Evolutionary conservation across 2,329 filamentous ascomycete species (phyloP).

Genomic region (Dactylellina drechsleri): DNA sequence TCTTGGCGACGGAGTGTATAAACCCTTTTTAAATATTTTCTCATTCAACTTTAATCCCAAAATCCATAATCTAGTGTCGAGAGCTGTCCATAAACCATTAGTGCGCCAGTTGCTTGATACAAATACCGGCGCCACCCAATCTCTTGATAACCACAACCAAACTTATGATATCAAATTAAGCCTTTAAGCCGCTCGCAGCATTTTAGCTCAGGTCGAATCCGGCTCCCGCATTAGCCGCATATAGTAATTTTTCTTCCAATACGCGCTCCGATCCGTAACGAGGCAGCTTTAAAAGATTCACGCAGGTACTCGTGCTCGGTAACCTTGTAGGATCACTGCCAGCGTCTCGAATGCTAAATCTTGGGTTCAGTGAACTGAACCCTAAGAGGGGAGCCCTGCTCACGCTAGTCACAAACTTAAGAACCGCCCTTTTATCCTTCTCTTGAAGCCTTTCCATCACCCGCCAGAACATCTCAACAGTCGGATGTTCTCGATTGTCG

Average conservation of each 20-base stretch:
- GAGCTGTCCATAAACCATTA: background rate
- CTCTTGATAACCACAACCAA: no score
- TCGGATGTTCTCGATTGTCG: conserved; percentile 85
- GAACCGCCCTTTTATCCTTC: conserved; percentile 79
- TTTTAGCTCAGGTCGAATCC: conserved; percentile 83
- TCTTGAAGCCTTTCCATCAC: conserved; percentile 82
- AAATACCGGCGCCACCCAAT: background rate
- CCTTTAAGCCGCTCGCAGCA: background rate
- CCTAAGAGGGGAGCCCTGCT: conserved; percentile 88
- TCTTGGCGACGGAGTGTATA: no score
- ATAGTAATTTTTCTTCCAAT: conserved; percentile 82
- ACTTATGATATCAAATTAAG: background rate
- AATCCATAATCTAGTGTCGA: no score
- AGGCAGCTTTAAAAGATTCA: conserved; percentile 92
- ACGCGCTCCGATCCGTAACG: conserved; percentile 75
- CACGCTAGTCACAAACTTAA: conserved; percentile 96
- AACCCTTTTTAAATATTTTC: no score
- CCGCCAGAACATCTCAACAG: conserved; percentile 87
- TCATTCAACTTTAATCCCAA: no score
- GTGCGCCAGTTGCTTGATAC: background rate
- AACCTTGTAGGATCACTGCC: conserved; percentile 79
- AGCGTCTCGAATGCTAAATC: conserved; percentile 88
- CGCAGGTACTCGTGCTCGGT: conserved; percentile 94
- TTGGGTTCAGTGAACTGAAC: conserved; percentile 83
- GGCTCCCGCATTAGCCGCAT: conserved; percentile 87